phyloP scores from a whole-genome alignment of 176 grass and related monocot genomes.

The Triticum dicoccoides region DNA sequence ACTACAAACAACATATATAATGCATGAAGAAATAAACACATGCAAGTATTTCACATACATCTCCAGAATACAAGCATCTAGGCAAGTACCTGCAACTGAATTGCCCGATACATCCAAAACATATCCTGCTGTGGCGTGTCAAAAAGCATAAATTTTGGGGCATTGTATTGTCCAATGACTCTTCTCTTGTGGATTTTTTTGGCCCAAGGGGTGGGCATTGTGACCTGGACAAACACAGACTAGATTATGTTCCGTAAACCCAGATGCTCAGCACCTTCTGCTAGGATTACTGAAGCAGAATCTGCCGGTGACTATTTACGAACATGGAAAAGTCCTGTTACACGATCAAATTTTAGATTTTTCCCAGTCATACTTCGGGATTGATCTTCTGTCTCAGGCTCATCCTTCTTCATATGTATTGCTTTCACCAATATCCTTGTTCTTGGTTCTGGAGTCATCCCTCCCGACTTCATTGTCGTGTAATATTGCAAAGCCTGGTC shows the following conservation, averaged over 20 bases:
- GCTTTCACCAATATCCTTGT: constrained; percentile 62
- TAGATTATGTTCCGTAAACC: background rate
- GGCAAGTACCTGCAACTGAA: background rate
- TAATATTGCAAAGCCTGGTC: constrained; percentile 68
- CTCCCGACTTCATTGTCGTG: constrained; percentile 58
- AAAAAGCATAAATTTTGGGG: background rate
- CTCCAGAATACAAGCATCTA: constrained; percentile 9
- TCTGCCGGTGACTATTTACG: constrained; percentile 2
- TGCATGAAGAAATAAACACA: constrained; percentile 5
- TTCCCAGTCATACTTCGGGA: constrained; percentile 1
- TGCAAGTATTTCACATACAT: background rate
- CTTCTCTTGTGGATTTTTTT: background rate
- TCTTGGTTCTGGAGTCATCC: constrained; percentile 70
- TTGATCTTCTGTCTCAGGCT: background rate
- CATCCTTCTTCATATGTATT: constrained; percentile 57
- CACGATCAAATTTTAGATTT: constrained; percentile 29
- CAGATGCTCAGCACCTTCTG: background rate
- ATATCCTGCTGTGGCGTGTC: background rate
- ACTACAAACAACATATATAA: background rate
- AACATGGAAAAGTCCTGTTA: constrained; percentile 24
- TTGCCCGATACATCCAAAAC: background rate
- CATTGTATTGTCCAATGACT: background rate
- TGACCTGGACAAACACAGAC: no score
- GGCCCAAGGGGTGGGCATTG: background rate
- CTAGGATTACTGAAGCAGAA: background rate